phyloP scores from a whole-genome alignment of 257 asterid species.

The Oldenlandia corymbosa region DNA sequence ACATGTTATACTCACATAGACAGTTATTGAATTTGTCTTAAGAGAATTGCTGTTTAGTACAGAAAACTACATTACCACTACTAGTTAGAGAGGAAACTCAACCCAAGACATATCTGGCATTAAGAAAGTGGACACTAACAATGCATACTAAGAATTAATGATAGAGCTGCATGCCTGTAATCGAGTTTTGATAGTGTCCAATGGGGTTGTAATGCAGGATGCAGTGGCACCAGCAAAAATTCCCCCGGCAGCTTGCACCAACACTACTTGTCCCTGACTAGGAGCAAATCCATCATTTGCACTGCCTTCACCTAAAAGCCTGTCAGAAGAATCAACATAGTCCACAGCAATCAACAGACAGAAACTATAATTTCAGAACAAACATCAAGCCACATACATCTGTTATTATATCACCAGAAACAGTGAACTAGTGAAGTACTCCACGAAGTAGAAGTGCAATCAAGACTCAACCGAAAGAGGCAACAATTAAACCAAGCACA shows the following conservation, averaged over 20 bases:
- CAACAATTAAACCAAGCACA: constrained; percentile 8
- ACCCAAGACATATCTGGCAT: neutral
- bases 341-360: constrained; percentile 11
- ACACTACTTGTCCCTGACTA: constrained; percentile 48
- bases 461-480: neutral
- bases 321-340: constrained; percentile 22
- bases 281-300: constrained; percentile 43
- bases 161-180: constrained; percentile 48
- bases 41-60: neutral
- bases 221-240: constrained; percentile 88
- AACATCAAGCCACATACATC: neutral
- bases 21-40: neutral
- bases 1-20: neutral
- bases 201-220: constrained; percentile 81
- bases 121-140: neutral
- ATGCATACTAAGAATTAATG: neutral
- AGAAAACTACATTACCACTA: neutral
- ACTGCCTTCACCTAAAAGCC: constrained; percentile 51
- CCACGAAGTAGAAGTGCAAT: neutral
- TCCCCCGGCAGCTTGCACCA: constrained; percentile 96
- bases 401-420: neutral
- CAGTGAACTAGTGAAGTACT: neutral
- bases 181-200: constrained; percentile 94
- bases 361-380: neutral
- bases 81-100: neutral